phyloP scores from a whole-genome alignment of 805 yeast genomes.

The Tetrapisispora iriomotensis region DNA sequence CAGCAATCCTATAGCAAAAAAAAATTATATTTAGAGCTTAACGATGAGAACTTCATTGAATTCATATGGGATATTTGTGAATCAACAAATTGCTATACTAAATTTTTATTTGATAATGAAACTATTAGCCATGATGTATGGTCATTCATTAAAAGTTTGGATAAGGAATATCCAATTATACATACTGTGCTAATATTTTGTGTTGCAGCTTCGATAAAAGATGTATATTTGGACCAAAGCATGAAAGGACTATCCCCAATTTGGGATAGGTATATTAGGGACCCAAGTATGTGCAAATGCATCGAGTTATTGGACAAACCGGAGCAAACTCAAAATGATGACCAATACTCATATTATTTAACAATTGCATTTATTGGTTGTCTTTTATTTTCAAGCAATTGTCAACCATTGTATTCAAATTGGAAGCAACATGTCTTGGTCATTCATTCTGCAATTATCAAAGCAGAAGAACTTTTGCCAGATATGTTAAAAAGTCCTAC shows the following conservation, averaged over 20 bases:
- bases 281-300: constrained; percentile 8
- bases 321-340: not conserved
- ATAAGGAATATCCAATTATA: not conserved
- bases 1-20: not conserved
- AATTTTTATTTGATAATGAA: not conserved
- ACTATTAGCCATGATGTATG: not conserved
- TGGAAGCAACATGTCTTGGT: constrained; percentile 9
- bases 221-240: constrained; percentile 1
- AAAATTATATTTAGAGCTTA: not conserved
- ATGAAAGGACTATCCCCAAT: not conserved
- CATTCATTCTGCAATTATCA: constrained; percentile 1
- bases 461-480: not conserved
- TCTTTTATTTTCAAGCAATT: constrained; percentile 5
- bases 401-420: not conserved
- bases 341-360: not conserved
- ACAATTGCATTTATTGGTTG: constrained; percentile 4
- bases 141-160: constrained; percentile 1
- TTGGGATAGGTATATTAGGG: constrained; percentile 8
- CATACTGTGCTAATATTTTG: constrained; percentile 3
- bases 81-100: not conserved
- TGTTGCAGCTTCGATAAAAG: constrained; percentile 4
- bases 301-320: not conserved
- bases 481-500: no score
- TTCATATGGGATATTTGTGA: constrained; percentile 1
- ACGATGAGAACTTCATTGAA: not conserved